These are phyloP conservation scores for Fusarium fracticaudum DNA, from an alignment of 2,329 filamentous ascomycete species.

Conservation along the genomic window DNA sequence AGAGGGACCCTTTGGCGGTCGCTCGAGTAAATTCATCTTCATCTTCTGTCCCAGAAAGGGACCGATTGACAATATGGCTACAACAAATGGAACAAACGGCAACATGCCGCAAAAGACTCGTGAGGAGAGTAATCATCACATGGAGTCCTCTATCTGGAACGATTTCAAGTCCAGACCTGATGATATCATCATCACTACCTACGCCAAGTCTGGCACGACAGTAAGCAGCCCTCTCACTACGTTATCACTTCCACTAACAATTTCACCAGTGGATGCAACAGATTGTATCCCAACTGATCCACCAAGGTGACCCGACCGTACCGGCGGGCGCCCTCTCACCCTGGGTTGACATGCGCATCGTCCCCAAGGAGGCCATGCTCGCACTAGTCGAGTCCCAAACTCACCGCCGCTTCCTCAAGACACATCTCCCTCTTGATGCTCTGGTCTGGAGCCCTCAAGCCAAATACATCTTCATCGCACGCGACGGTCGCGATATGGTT, in stretches of 20 bases:
- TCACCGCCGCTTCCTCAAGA: constrained; percentile 6
- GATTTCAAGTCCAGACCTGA: constrained; percentile 4
- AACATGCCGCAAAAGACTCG: constrained; percentile 10
- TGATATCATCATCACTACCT: constrained; percentile 11
- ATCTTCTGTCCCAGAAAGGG: too few species aligned
- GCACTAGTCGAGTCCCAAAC: not conserved
- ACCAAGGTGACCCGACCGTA: not conserved
- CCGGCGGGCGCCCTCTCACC: not conserved
- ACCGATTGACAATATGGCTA: not conserved
- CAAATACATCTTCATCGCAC: constrained; percentile 17
- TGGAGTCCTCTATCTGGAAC: constrained; percentile 18
- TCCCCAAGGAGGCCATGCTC: not conserved
- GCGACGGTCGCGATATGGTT: constrained; percentile 9
- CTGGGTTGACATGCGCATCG: constrained; percentile 4
- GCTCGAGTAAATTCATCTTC: fast-evolving
- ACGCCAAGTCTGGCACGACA: constrained; percentile 14
- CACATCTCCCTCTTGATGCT: not conserved
- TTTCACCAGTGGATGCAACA: constrained; percentile 4
- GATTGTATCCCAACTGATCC: constrained; percentile 4
- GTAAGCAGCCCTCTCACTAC: not conserved
- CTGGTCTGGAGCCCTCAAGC: not conserved
- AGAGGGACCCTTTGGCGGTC: too few species aligned
- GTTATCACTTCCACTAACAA: fast-evolving
- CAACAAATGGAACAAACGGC: not conserved
- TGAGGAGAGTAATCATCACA: constrained; percentile 14